Base-by-base conservation (phyloP, 208 protist genomes). In the Trypanosoma lewisi region DNA sequence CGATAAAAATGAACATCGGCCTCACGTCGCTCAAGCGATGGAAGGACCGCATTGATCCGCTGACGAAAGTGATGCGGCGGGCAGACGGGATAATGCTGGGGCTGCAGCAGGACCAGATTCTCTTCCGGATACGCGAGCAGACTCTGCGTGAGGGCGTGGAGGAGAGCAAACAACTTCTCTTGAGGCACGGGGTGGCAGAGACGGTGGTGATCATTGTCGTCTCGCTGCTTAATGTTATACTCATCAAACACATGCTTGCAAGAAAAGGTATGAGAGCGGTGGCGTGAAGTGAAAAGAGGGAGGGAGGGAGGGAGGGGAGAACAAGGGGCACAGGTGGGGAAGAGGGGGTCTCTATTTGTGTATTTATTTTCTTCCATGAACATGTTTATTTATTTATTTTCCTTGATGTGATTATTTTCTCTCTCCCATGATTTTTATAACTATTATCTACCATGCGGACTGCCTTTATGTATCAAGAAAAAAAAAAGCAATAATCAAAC, bases 21-120 rank as follows among this genome's bases (percentile, higher is more conserved):
- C 42, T 91, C 16, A 88, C 80, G 1, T 94, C 87, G 4, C 68
- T 91, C 23, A 85, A 89, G 57, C 75, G 83, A 2, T 91, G 82
- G 83, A 91, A 88, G 75, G 63, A 65, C 58, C 70, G 78, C 39
- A 84, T 94, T 54, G 87, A 94, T 55, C 84, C 87, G 2, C 80
- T 94, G 14, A 75, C 60, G 31, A 82, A 76, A 51, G 48, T 80
- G 17, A 91, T 94, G 87, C 52, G 66, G 23, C 44, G 55, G n/a
- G 77, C 82, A 7, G 83, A 93, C n/a, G 76, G 82, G 39, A 78
- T 77, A 28, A 83, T 94, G 49, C 65, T 92, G 30, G 88, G 80
- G 4, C 63, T 93, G 69, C 70, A 83, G 47, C 75, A 90, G 5
- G 92, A 97, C 47, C 87, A 95, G 61, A 85, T 92, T 31, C 52